Percentiles rank a stretch among this genome's conserved stretches.
phyloP scores from a whole-genome alignment of 805 yeast species.

The Saturnispora gosingensis region DNA sequence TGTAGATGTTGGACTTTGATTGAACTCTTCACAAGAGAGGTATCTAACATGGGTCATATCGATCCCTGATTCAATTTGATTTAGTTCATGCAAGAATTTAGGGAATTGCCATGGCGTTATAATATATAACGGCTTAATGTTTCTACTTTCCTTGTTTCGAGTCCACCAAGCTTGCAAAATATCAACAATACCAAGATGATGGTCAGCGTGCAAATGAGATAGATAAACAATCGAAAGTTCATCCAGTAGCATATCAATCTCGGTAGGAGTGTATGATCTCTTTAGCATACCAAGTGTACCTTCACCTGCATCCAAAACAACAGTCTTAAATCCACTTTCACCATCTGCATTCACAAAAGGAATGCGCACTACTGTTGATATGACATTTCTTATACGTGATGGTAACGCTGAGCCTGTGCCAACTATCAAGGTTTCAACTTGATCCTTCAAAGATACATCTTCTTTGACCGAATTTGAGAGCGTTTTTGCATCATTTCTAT shows the following conservation, averaged over 20 bases:
- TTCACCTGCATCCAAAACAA: constrained; percentile 92
- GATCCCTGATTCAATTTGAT: constrained; percentile 13
- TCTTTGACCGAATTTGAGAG: constrained; percentile 8
- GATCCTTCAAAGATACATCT: constrained; percentile 30
- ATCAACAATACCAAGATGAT: constrained; percentile 76
- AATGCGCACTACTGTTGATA: constrained; percentile 65
- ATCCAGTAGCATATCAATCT: constrained; percentile 33
- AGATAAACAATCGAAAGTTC: constrained; percentile 62
- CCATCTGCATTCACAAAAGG: constrained; percentile 33
- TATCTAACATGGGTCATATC: constrained; percentile 16
- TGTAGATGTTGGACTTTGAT: constrained; percentile 1
- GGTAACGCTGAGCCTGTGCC: constrained; percentile 96
- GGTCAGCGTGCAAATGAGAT: constrained; percentile 96
- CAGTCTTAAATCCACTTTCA: constrained; percentile 27
- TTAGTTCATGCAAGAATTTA: constrained; percentile 63
- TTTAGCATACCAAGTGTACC: constrained; percentile 68
- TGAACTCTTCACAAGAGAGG: constrained; percentile 28
- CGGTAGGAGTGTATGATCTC: constrained; percentile 48
- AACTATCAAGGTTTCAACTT: constrained; percentile 61
- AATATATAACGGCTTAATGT: constrained; percentile 36
- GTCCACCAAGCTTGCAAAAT: constrained; percentile 58
- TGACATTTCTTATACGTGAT: constrained; percentile 73
- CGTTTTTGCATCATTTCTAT: background rate
- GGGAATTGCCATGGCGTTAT: constrained; percentile 70
- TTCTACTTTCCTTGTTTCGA: constrained; percentile 25